Conservation (phyloP, 2,329 filamentous ascomycete species). For the Beauveria asiatica region DNA sequence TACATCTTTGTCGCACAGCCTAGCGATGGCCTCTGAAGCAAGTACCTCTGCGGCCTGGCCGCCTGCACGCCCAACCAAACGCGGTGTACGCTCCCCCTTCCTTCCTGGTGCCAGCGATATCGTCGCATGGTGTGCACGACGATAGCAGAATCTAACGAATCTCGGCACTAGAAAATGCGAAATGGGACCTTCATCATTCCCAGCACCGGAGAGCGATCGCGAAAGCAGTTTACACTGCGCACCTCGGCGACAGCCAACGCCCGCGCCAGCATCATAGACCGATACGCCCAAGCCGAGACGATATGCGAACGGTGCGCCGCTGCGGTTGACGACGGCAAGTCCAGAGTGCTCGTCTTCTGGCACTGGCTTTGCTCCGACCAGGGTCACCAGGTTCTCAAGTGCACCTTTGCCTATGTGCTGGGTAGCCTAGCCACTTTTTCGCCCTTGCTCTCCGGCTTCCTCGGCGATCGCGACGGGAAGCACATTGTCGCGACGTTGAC, state of each 20-base stretch:
- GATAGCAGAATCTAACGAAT: not conserved
- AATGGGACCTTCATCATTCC: constrained; percentile 85
- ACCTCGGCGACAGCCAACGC: constrained; percentile 29
- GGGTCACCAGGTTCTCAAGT: constrained; percentile 79
- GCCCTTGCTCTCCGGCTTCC: constrained; percentile 58
- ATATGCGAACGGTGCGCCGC: constrained; percentile 13
- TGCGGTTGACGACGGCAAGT: constrained; percentile 15
- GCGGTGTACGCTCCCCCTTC: not conserved
- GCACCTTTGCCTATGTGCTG: constrained; percentile 79
- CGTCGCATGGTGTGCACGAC: not conserved
- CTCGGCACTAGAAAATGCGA: constrained; percentile 56
- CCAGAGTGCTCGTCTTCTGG: constrained; percentile 35
- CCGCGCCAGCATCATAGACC: constrained; percentile 18
- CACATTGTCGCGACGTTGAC: constrained; percentile 90
- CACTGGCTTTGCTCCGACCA: constrained; percentile 61
- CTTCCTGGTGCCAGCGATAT: not conserved
- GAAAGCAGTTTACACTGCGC: constrained; percentile 70
- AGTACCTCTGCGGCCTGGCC: constrained; percentile 8
- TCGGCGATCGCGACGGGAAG: constrained; percentile 83
- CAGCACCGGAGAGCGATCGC: constrained; percentile 74
- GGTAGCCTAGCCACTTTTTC: constrained; percentile 83
- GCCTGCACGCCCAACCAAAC: constrained; percentile 7
- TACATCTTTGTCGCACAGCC: not conserved
- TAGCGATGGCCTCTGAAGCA: constrained; percentile 6
- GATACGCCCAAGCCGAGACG: constrained; percentile 13